Evolutionary conservation across 306 rosid genomes (phyloP).

Genomic region (Herpetospermum pedunculosum): DNA sequence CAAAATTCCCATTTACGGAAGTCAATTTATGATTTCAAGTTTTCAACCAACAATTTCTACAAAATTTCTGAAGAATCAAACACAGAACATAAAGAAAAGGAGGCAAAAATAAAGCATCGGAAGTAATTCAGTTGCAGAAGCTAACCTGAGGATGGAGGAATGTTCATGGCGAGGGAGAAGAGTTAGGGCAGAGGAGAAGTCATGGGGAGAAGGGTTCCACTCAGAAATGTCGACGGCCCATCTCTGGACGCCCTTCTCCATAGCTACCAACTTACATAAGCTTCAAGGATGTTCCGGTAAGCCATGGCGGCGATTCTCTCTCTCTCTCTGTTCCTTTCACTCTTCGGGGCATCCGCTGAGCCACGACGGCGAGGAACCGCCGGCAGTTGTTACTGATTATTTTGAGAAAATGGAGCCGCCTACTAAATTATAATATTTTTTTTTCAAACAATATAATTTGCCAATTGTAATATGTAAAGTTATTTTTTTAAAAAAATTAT

Average conservation of each 20-base stretch:
- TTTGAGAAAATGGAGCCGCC: too few relatives aligned
- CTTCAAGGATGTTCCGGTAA: background rate
- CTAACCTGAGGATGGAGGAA: conserved; percentile 45
- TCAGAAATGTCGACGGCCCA: conserved; percentile 64
- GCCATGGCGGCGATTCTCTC: background rate
- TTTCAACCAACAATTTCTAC: background rate
- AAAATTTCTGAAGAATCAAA: background rate
- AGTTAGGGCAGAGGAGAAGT: conserved; percentile 45
- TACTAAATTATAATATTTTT: too few relatives aligned
- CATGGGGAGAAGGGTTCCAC: conserved; percentile 56
- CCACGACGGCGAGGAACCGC: background rate
- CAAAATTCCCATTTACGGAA: background rate
- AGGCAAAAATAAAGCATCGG: background rate
- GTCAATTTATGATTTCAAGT: background rate
- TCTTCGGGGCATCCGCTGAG: background rate
- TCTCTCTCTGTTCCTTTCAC: background rate
- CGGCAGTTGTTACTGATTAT: too few relatives aligned
- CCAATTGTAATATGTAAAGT: too few relatives aligned
- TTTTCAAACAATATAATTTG: too few relatives aligned
- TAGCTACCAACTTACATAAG: background rate
- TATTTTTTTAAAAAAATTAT: too few relatives aligned
- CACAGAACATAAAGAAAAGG: background rate
- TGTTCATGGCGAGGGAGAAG: conserved; percentile 42
- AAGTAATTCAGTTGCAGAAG: background rate
- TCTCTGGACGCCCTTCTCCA: conserved; percentile 62